A percentile compares a stretch with the other conserved stretches of the same genome.
Conservation (phyloP, 1,284 basidiomycete species). For the Sanghuangporus baumii region DNA sequence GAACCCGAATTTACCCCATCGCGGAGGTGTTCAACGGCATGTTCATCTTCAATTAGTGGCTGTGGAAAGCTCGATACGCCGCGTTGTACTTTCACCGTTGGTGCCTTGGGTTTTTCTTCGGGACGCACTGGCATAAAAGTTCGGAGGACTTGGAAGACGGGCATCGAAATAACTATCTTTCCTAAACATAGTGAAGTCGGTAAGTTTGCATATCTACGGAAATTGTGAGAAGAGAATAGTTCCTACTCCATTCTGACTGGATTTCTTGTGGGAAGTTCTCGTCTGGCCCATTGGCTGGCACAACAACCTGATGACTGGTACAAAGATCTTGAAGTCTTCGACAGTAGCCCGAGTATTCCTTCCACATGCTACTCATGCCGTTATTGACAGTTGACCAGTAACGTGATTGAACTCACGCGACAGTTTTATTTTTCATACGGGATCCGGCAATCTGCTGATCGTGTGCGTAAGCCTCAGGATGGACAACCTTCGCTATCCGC, state of each 20-base stretch:
- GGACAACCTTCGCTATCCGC: conserved; percentile 15
- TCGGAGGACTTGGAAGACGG: conserved; percentile 8
- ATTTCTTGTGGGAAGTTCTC: conserved; percentile 7
- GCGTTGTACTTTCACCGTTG: not conserved
- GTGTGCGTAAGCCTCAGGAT: conserved; percentile 13
- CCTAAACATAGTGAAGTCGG: not conserved
- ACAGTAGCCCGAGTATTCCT: conserved; percentile 18
- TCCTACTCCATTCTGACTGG: conserved; percentile 16
- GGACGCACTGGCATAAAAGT: conserved; percentile 16
- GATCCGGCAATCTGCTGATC: conserved; percentile 14
- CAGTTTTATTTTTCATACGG: conserved; percentile 17
- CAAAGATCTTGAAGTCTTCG: conserved; percentile 14
- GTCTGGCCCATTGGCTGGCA: conserved; percentile 9
- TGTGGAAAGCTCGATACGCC: conserved; percentile 1
- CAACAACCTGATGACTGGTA: conserved; percentile 1
- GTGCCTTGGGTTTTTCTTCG: conserved; percentile 13
- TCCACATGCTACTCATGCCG: conserved; percentile 11
- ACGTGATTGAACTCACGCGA: conserved; percentile 8
- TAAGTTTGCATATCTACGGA: not conserved
- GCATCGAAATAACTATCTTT: conserved; percentile 15
- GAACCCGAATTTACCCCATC: not conserved
- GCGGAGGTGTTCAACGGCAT: conserved; percentile 2
- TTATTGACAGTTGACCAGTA: not conserved
- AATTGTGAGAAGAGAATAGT: not conserved
- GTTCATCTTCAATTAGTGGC: conserved; percentile 4